These are phyloP conservation scores for Artomyces pyxidatus DNA, from an alignment of 768 basidiomycete genomes.

Conservation along the genomic window DNA sequence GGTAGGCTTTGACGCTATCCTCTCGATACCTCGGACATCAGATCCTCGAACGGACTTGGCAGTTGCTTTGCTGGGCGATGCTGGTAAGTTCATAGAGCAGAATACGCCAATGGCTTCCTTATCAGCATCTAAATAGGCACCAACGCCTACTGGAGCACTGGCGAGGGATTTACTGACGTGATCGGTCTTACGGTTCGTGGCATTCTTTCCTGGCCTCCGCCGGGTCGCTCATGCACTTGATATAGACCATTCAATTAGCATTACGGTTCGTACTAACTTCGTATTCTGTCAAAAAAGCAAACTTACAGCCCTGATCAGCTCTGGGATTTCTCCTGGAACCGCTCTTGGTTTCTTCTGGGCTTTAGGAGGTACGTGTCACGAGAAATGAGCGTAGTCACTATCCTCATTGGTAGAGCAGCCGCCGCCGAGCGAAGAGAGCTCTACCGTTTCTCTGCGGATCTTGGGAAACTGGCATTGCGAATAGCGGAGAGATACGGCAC, in stretches of 20 bases:
- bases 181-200: conserved; percentile 56
- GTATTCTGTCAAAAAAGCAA: not conserved
- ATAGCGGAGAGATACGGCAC: conserved; percentile 61
- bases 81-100: conserved; percentile 44
- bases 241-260: conserved; percentile 56
- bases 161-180: conserved; percentile 47
- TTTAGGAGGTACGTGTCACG: conserved; percentile 38
- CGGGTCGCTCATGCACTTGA: not conserved
- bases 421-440: conserved; percentile 55
- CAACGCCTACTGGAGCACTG: conserved; percentile 64
- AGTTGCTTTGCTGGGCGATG: conserved; percentile 60
- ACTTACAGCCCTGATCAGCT: conserved; percentile 26
- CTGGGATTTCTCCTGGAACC: conserved; percentile 62
- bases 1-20: conserved; percentile 61
- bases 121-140: conserved; percentile 36
- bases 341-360: conserved; percentile 71
- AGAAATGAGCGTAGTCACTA: not conserved
- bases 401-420: conserved; percentile 25
- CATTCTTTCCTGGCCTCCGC: not conserved
- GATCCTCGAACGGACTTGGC: conserved; percentile 55
- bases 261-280: conserved; percentile 34
- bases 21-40: conserved; percentile 51
- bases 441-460: conserved; percentile 60
- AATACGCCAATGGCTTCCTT: too few relatives aligned
- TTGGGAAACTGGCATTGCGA: conserved; percentile 56